These are phyloP conservation scores for Plasmodium yoelii DNA, from an alignment of 169 alveolate genomes.

Conservation along the genomic window DNA sequence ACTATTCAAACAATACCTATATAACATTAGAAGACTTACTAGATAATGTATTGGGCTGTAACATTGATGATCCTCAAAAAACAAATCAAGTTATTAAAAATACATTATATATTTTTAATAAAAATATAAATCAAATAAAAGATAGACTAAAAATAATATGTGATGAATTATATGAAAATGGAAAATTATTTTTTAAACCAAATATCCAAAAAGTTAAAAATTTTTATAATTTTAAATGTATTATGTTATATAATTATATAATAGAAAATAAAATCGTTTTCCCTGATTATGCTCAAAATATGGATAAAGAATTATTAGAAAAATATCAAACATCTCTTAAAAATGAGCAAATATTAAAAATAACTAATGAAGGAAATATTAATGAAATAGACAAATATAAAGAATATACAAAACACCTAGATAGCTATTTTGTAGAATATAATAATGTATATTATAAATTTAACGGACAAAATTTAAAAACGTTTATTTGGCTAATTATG, in stretches of 20 bases:
- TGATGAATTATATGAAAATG: slow-evolving; percentile 53
- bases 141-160: slow-evolving; percentile 53
- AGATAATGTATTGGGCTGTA: slow-evolving; percentile 17
- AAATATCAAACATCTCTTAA: slow-evolving; percentile 18
- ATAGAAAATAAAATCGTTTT: slow-evolving; percentile 52
- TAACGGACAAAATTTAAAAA: slow-evolving; percentile 29
- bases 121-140: slow-evolving; percentile 41
- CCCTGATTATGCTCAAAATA: slow-evolving; percentile 40
- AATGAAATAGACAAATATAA: slow-evolving; percentile 46
- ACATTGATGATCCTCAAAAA: background rate
- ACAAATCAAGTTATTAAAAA: slow-evolving; percentile 30
- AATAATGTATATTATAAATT: slow-evolving; percentile 61
- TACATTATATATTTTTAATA: slow-evolving; percentile 30
- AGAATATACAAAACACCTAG: slow-evolving; percentile 37
- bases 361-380: slow-evolving; percentile 1
- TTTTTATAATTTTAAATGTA: slow-evolving; percentile 65
- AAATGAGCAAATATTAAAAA: background rate
- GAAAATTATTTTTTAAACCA: slow-evolving; percentile 31
- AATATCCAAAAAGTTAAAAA: slow-evolving; percentile 40
- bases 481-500: slow-evolving; percentile 65
- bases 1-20: slow-evolving; percentile 21
- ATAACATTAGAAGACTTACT: slow-evolving; percentile 60
- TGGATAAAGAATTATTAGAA: slow-evolving; percentile 43
- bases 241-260: slow-evolving; percentile 58
- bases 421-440: slow-evolving; percentile 32